These are phyloP conservation scores for Xylaria sp. DNA, from an alignment of 2,329 filamentous ascomycete species.

Conservation along the genomic window DNA sequence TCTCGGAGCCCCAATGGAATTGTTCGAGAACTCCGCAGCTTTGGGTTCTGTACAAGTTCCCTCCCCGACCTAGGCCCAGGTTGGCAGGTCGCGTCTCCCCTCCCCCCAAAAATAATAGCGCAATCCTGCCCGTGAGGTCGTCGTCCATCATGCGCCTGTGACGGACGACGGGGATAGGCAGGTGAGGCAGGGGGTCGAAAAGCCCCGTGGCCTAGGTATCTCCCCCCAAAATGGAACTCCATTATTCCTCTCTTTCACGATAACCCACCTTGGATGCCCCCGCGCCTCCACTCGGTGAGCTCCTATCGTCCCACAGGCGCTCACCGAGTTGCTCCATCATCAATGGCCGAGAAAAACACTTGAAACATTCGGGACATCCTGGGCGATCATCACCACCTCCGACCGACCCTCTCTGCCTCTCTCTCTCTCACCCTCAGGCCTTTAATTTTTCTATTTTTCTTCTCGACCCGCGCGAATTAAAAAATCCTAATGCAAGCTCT, in stretches of 20 bases:
- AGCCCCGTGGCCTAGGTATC: too few relatives aligned
- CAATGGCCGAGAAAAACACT: background rate
- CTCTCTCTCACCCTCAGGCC: too few relatives aligned
- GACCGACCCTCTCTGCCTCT: background rate
- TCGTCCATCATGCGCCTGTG: background rate
- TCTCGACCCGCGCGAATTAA: too few relatives aligned
- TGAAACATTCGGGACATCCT: background rate
- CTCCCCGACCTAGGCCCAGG: background rate
- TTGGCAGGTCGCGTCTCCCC: background rate
- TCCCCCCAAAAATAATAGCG: background rate
- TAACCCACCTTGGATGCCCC: background rate
- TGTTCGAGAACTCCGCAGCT: background rate
- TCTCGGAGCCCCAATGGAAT: background rate
- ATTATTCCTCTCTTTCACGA: background rate
- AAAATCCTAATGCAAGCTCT: background rate
- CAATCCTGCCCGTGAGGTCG: background rate
- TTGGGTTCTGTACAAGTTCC: background rate
- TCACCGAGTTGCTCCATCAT: background rate
- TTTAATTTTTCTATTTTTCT: too few relatives aligned
- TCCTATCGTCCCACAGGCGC: background rate
- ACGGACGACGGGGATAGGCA: background rate
- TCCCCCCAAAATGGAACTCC: background rate
- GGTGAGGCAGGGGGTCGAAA: too few relatives aligned
- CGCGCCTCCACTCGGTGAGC: slow-evolving; percentile 4
- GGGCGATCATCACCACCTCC: background rate